Percentiles rank a stretch among this genome's conserved stretches.
These are phyloP conservation scores for Hygrocybe coccinea DNA, from an alignment of 768 basidiomycete genomes.

Conservation along the genomic window DNA sequence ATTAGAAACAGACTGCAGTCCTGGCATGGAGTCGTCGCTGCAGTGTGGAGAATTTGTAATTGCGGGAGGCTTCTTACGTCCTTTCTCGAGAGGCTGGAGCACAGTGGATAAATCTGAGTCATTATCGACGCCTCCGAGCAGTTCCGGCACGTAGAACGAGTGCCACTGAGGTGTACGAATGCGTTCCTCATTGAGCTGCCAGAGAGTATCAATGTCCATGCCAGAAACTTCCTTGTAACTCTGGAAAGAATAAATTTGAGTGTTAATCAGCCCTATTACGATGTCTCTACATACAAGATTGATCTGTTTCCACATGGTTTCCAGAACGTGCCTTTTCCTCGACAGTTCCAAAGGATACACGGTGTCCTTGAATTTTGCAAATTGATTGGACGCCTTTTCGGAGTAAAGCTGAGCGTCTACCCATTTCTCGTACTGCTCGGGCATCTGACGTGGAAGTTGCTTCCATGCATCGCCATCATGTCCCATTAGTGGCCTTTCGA, in stretches of 20 bases:
- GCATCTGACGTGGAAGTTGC: slow-evolving; percentile 45
- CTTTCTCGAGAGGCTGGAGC: slow-evolving; percentile 9
- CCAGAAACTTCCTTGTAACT: slow-evolving; percentile 55
- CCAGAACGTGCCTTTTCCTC: slow-evolving; percentile 44
- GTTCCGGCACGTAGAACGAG: slow-evolving; percentile 33
- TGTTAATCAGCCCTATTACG: no score
- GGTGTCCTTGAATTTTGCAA: slow-evolving; percentile 48
- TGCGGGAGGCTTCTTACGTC: slow-evolving; percentile 42
- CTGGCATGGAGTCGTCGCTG: slow-evolving; percentile 58
- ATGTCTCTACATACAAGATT: no score
- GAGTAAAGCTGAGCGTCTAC: slow-evolving; percentile 64
- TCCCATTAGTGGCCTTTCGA: slow-evolving; percentile 59
- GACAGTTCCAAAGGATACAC: slow-evolving; percentile 58
- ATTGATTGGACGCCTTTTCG: slow-evolving; percentile 47
- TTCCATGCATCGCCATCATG: slow-evolving; percentile 53
- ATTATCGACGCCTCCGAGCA: slow-evolving; percentile 26
- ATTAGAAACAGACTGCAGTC: slow-evolving; percentile 60
- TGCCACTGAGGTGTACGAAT: slow-evolving; percentile 58
- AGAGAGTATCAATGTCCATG: slow-evolving; percentile 55
- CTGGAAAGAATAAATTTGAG: no score
- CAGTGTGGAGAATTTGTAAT: slow-evolving; percentile 47
- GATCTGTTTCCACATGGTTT: slow-evolving; percentile 61
- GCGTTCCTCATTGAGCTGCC: slow-evolving; percentile 53
- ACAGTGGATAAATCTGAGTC: slow-evolving; percentile 14
- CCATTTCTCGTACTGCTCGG: slow-evolving; percentile 62